Evolutionary conservation across 306 rosid species (phyloP).

Genomic region (Trichosanthes cucumerina): DNA sequence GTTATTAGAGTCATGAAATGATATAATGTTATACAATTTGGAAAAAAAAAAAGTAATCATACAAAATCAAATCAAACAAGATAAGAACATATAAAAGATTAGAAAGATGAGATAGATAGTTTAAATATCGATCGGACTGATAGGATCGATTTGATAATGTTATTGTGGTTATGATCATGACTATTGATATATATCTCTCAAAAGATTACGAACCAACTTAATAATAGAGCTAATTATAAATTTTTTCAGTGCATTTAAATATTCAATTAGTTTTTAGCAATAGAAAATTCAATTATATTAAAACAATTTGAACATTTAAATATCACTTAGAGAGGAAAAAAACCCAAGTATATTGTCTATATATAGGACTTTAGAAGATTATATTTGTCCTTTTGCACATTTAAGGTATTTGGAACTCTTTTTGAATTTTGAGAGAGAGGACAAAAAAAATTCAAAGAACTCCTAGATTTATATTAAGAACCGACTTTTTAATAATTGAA

Average conservation of each 20-base stretch:
- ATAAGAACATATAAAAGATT: not conserved
- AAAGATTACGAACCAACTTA: not conserved
- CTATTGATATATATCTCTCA: not conserved
- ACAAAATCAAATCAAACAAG: not conserved
- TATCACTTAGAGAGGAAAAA: not conserved
- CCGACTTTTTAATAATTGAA: not conserved
- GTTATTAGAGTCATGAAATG: not conserved
- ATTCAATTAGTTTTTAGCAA: not conserved
- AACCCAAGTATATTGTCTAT: not conserved
- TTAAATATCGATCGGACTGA: not conserved
- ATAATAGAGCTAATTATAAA: not conserved
- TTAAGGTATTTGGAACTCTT: not conserved
- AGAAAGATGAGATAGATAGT: not conserved
- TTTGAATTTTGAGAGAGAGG: not conserved
- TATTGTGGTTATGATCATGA: too few species aligned
- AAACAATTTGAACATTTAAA: not conserved
- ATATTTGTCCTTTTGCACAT: not conserved
- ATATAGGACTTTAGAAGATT: not conserved
- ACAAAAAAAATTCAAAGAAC: not conserved
- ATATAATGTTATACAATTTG: too few species aligned
- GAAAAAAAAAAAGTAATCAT: not conserved
- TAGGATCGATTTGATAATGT: not conserved
- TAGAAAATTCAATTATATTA: not conserved
- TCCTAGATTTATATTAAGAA: not conserved
- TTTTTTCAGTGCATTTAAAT: not conserved